Base-by-base conservation (phyloP, 495 filamentous ascomycete species). In the Aspergillus nidulans region DNA sequence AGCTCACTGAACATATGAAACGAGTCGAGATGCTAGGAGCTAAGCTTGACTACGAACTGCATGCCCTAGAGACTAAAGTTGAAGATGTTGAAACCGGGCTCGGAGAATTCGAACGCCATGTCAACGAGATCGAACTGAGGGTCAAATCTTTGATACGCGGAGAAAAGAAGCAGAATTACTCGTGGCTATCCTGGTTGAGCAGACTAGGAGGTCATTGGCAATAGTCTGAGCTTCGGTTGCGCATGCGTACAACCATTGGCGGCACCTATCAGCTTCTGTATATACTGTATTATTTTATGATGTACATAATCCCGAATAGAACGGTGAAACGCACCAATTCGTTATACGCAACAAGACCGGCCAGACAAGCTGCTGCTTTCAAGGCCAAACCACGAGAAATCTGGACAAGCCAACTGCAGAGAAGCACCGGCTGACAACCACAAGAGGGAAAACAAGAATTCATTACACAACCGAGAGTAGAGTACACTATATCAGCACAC, bases 41-140 rank as follows among this genome's bases (percentile, higher is more conserved):
- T 19, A 94, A 92, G 77, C 76, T 98, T 55, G 92, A 98, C 63
- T 98, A 98, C 67, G 95, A 98, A 72, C 82, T 97, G 32, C 81
- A 83, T 48, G 87, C 84, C 20, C 74, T 98, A 20, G 79, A 87
- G 45, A 86, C 85, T 18, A 91, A 89, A 63, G 87, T 97, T 28
- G 82, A 88, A 56, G 94, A 98, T 61, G 87, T 96, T 32, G 92
- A 96, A 61, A 85, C 89, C 46, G 88, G 89, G 0, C 79, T 96
- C 9, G 74, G 68, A 16, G 89, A 94, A 51, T 95, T 95, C 64
- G 89, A 87, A 66, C 78, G 82, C 30, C 87, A 91, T 63, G 91
- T 98, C 2, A 75, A 81, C 39, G 82, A 87, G 49, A 78, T 96
- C 19, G 95, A 98, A 73, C 74, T 71, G 32, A 79, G 87, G 40